A percentile compares a stretch with the other conserved stretches of the same genome.
Evolutionary conservation across 495 filamentous ascomycete species (phyloP).

Genomic region (Achaetomiella virescens): DNA sequence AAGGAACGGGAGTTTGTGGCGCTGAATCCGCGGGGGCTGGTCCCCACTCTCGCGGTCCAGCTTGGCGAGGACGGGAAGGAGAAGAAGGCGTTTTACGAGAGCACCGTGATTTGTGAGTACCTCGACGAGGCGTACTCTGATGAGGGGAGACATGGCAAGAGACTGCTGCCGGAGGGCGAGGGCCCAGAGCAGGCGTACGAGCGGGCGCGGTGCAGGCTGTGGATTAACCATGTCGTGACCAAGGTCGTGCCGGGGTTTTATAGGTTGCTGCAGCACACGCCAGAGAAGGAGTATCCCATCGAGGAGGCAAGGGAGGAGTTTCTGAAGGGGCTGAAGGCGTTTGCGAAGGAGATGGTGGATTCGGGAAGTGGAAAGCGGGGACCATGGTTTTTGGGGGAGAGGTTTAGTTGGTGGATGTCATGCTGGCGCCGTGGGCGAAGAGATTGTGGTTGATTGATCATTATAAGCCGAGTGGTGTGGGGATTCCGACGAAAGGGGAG

Average conservation of each 20-base stretch:
- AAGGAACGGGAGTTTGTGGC: slow-evolving; percentile 56
- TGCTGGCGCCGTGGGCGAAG: slow-evolving; percentile 61
- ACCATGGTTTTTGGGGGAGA: slow-evolving; percentile 57
- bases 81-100: slow-evolving; percentile 59
- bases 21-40: slow-evolving; percentile 63
- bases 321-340: slow-evolving; percentile 44
- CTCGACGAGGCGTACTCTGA: slow-evolving; percentile 57
- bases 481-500: slow-evolving; percentile 40
- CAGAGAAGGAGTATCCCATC: slow-evolving; percentile 38
- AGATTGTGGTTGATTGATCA: slow-evolving; percentile 65
- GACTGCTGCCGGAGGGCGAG: slow-evolving; percentile 42
- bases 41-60: slow-evolving; percentile 53
- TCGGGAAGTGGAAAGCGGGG: slow-evolving; percentile 32
- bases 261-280: slow-evolving; percentile 57
- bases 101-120: slow-evolving; percentile 61
- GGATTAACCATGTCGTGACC: slow-evolving; percentile 61
- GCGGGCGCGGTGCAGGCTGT: slow-evolving; percentile 55
- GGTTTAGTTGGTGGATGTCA: slow-evolving; percentile 55
- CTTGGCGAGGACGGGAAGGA: slow-evolving; percentile 17
- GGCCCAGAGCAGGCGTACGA: slow-evolving; percentile 43
- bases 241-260: slow-evolving; percentile 60
- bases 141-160: slow-evolving; percentile 23
- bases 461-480: slow-evolving; percentile 56
- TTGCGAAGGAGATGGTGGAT: slow-evolving; percentile 50
- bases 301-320: slow-evolving; percentile 46